Conservation (phyloP, 441 rosid genomes). For the Gossypium schwendimanii region DNA sequence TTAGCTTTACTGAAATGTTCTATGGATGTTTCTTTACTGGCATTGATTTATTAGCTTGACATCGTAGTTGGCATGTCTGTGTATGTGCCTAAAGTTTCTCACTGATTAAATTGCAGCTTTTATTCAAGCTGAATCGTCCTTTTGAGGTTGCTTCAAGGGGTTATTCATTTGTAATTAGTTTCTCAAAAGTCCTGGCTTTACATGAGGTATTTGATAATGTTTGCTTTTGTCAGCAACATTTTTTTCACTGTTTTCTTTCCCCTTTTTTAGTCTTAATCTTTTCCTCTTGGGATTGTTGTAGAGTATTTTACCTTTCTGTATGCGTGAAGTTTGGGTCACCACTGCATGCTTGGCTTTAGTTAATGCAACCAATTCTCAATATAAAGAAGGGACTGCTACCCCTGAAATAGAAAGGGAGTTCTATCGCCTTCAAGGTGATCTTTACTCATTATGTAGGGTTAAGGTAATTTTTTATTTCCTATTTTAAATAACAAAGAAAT, state of each 20-base stretch:
- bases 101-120: slow-evolving; percentile 46
- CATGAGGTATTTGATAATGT: slow-evolving; percentile 59
- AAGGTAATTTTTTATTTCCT: slow-evolving; percentile 50
- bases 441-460: slow-evolving; percentile 78
- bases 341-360: slow-evolving; percentile 84
- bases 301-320: slow-evolving; percentile 75
- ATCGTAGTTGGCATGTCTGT: not conserved
- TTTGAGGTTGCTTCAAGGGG: slow-evolving; percentile 98
- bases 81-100: slow-evolving; percentile 7
- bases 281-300: slow-evolving; percentile 28
- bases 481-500: slow-evolving; percentile 3
- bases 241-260: slow-evolving; percentile 13
- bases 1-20: not conserved
- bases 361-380: slow-evolving; percentile 62
- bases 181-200: slow-evolving; percentile 61
- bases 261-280: slow-evolving; percentile 4
- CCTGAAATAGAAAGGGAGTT: slow-evolving; percentile 88
- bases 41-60: not conserved
- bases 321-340: slow-evolving; percentile 94
- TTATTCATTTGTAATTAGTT: slow-evolving; percentile 73
- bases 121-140: slow-evolving; percentile 85
- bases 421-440: slow-evolving; percentile 91
- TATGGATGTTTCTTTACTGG: not conserved
- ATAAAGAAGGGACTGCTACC: slow-evolving; percentile 54
- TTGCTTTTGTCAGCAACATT: not conserved